Conservation (phyloP, 2,329 filamentous ascomycete genomes). For the Sporothrix dimorphospora region DNA sequence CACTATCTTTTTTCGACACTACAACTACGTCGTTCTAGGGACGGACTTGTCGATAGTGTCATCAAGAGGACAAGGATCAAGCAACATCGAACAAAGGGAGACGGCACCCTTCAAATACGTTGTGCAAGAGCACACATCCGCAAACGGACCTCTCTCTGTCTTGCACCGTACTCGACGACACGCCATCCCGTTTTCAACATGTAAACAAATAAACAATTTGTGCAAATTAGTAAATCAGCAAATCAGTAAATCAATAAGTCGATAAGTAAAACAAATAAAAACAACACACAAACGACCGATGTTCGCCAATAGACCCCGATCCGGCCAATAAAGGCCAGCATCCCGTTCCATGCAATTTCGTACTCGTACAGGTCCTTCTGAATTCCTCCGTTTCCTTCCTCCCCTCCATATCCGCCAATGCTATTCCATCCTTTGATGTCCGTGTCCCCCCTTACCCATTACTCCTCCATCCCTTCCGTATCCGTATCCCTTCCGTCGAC, state of each 20-base stretch:
- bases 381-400: neutral
- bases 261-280: no score
- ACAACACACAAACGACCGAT: neutral
- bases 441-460: neutral
- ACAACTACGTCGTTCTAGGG: no score
- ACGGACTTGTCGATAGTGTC: neutral
- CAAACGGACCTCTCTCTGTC: neutral
- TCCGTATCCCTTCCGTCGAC: neutral
- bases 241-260: neutral
- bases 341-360: neutral
- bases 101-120: no score
- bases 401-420: no score
- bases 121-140: no score
- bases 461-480: neutral
- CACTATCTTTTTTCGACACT: neutral
- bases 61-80: neutral
- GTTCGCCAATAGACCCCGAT: neutral
- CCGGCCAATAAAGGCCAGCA: conserved; percentile 14
- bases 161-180: neutral
- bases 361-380: neutral
- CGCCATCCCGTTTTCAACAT: neutral
- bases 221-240: neutral
- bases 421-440: neutral
- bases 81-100: neutral
- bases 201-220: conserved; percentile 1